Evolutionary conservation across 768 basidiomycete species (phyloP).

Genomic region (Tylopilus cervinicoccineus): DNA sequence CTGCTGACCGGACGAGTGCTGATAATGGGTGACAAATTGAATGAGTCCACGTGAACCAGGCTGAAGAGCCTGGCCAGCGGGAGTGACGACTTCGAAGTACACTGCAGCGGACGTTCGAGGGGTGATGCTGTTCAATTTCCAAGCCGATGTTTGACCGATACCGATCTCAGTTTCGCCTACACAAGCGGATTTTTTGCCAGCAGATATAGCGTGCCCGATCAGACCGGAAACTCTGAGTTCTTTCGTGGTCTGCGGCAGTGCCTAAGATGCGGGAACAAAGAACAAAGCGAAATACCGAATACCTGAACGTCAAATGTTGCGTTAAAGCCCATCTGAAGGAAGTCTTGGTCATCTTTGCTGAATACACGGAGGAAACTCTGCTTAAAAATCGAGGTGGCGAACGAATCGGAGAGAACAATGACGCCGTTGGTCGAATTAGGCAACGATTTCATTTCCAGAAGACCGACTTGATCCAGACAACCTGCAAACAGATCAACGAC

Average conservation of each 20-base stretch:
- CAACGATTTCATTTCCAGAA: conserved; percentile 95
- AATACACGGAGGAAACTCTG: conserved; percentile 94
- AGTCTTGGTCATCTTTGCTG: conserved; percentile 87
- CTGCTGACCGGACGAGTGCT: conserved; percentile 94
- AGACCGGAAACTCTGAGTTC: conserved; percentile 97
- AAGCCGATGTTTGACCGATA: conserved; percentile 96
- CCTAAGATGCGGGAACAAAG: neutral
- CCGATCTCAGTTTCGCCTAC: conserved; percentile 99
- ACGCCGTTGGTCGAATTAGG: conserved; percentile 96
- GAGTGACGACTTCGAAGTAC: conserved; percentile 98
- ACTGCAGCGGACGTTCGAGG: conserved; percentile 86
- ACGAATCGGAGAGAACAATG: conserved; percentile 94
- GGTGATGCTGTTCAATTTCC: conserved; percentile 92
- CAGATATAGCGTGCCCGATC: conserved; percentile 96
- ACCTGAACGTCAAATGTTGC: conserved; percentile 98
- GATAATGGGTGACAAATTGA: conserved; percentile 98
- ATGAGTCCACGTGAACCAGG: conserved; percentile 91
- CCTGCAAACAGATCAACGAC: conserved; percentile 94
- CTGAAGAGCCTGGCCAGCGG: conserved; percentile 88
- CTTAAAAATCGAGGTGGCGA: conserved; percentile 98
- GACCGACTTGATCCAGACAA: conserved; percentile 95
- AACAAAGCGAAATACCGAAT: conserved; percentile 7
- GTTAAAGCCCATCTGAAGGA: conserved; percentile 97
- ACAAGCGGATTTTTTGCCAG: conserved; percentile 92
- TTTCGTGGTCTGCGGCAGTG: conserved; percentile 77